phyloP scores from a whole-genome alignment of 208 protist genomes.

The Wallacemonas sp. region DNA sequence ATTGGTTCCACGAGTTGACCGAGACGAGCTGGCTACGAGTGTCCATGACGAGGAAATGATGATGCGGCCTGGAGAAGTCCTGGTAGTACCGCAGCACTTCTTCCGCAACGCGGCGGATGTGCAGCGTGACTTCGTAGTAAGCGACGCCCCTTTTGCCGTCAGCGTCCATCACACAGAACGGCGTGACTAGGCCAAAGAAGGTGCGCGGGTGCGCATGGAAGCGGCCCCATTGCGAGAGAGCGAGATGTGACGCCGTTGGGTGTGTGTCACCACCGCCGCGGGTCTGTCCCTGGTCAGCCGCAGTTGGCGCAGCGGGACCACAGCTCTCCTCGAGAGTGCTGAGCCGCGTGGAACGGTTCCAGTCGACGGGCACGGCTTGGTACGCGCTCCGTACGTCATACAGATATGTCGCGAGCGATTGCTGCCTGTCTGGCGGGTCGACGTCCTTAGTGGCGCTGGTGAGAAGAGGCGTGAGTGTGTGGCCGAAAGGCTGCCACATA shows the following conservation, averaged over 20 bases:
- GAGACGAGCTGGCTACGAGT: conserved; percentile 14
- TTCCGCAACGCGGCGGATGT: conserved; percentile 6
- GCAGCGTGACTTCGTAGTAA: conserved; percentile 16
- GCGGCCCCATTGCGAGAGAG: not conserved
- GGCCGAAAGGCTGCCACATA: not conserved
- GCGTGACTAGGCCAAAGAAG: conserved; percentile 14
- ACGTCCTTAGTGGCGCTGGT: too few species aligned
- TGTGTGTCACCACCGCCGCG: too few species aligned
- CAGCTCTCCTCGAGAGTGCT: too few species aligned
- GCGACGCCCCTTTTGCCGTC: not conserved
- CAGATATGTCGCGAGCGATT: not conserved
- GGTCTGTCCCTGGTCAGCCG: too few species aligned
- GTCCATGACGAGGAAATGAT: conserved; percentile 43
- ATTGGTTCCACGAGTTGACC: conserved; percentile 47
- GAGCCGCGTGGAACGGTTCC: too few species aligned
- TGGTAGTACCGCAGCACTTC: conserved; percentile 16
- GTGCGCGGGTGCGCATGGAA: not conserved
- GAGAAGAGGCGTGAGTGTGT: not conserved
- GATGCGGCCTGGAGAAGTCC: conserved; percentile 25
- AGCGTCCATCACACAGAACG: not conserved
- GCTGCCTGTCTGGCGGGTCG: not conserved
- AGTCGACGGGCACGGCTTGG: too few species aligned
- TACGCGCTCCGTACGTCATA: too few species aligned
- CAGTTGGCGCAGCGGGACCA: too few species aligned
- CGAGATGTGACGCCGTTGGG: not conserved